Base-by-base conservation (phyloP, 768 basidiomycete genomes). In the Rubroboletus pulcherrimus region DNA sequence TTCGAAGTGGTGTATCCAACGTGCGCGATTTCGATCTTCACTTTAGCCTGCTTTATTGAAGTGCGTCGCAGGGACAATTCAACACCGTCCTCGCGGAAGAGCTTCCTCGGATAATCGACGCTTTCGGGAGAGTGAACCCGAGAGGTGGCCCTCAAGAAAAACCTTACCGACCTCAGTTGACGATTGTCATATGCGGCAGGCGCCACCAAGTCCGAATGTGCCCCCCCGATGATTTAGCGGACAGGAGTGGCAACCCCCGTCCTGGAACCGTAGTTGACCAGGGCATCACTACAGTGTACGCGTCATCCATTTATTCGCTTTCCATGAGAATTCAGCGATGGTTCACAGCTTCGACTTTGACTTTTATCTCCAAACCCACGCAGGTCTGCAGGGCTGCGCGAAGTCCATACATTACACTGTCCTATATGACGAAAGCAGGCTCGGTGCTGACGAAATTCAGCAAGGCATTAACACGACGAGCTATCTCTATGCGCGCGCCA, bases 101-200 rank as follows among this genome's bases (percentile, higher is more conserved):
- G 60, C 71, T 89, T 4, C 81, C 82, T 0, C 76, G 81, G 63
- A 82, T 92, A 2, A 60, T 79, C 0, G 75, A 80, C 4, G 83
- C 89, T 0, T 90, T 88, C 71, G 71, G 77, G 64, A 48, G 60
- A 40, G 64, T 71, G 26, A 81, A 71, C 51, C 63, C 83, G 10
- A 75, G 71, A 49, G 74, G 79, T 7, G 71, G 71, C 17, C 69
- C 70, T 1, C 73, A 77, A 11, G 73, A 73, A 34, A 70, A 69
- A 9, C 63, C 74, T 0, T 92, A 91, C 64, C 71, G 74, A 21
- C 91, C 91, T 0, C 64, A 68, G 43, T 63, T 93, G 35, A 82
- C 87, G 2, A 89, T 93, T 62, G 71, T 89, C 55, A 85, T 93
- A 38, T 93, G 91, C 62, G 91, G 91, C 66, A 93, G 92, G 67